Percentiles rank a stretch among this genome's conserved stretches.
phyloP scores from a whole-genome alignment of 2,329 filamentous ascomycete genomes.

The Ceratocystis albifundus region DNA sequence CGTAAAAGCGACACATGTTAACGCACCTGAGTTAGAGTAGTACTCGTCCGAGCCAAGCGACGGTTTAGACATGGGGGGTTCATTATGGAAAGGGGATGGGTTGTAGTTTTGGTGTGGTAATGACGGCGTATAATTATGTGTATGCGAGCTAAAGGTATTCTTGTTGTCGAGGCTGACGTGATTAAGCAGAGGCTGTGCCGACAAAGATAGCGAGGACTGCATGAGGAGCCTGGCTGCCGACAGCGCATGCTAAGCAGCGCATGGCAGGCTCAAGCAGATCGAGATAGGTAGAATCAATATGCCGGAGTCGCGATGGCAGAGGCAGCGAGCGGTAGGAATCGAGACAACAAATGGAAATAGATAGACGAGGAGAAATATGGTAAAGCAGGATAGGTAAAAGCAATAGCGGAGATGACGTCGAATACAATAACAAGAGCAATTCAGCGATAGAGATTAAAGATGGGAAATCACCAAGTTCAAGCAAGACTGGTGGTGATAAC shows the following conservation, averaged over 20 bases:
- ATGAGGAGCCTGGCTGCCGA: slow-evolving; percentile 22
- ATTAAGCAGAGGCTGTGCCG: slow-evolving; percentile 19
- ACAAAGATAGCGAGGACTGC: slow-evolving; percentile 21
- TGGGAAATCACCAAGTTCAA: background rate
- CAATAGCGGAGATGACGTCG: no score
- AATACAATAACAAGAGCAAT: background rate
- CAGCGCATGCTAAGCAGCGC: slow-evolving; percentile 23
- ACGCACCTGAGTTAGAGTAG: slow-evolving; percentile 51
- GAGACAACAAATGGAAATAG: background rate
- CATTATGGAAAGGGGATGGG: slow-evolving; percentile 14
- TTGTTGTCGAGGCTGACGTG: background rate
- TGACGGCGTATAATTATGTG: background rate
- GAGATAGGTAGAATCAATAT: background rate
- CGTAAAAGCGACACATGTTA: background rate
- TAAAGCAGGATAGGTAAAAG: no score
- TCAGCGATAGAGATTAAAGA: background rate
- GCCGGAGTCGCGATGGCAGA: background rate
- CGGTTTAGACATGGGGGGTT: slow-evolving; percentile 23
- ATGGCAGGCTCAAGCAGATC: slow-evolving; percentile 18
- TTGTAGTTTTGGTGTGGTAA: background rate
- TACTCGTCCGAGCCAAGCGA: slow-evolving; percentile 32
- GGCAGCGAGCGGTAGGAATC: background rate
- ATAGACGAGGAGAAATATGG: background rate
- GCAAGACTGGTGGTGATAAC: slow-evolving; percentile 3
- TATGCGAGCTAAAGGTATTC: background rate